Conservation (phyloP, 2,329 filamentous ascomycete genomes). For the Aspergillus viridinutans region DNA sequence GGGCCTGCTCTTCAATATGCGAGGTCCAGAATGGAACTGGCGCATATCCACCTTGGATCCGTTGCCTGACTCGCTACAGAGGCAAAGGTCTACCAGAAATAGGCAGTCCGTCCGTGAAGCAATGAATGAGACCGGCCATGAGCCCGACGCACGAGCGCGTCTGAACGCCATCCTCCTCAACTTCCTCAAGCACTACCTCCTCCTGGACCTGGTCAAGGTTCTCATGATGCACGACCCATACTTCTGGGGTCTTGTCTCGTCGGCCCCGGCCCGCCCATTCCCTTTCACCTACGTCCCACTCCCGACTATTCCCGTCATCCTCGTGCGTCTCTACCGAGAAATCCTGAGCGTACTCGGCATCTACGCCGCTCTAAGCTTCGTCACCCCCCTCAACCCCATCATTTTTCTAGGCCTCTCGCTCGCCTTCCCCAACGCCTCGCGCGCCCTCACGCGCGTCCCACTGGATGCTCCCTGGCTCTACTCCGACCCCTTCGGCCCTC, state of each 20-base stretch:
- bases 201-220: conserved; percentile 66
- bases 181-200: conserved; percentile 57
- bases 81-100: conserved; percentile 15
- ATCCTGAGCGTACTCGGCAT: conserved; percentile 55
- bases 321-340: conserved; percentile 55
- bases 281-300: conserved; percentile 42
- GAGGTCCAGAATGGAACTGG: conserved; percentile 60
- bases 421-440: conserved; percentile 50
- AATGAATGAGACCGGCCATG: not conserved
- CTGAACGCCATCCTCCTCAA: conserved; percentile 43
- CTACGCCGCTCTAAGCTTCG: conserved; percentile 55
- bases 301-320: conserved; percentile 25
- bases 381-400: conserved; percentile 60
- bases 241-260: conserved; percentile 59
- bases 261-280: conserved; percentile 38
- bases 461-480: conserved; percentile 60
- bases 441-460: conserved; percentile 56
- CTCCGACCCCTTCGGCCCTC: conserved; percentile 53
- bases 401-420: conserved; percentile 52
- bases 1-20: conserved; percentile 55
- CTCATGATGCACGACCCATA: conserved; percentile 73
- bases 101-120: not conserved
- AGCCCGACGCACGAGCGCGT: conserved; percentile 42
- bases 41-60: conserved; percentile 45
- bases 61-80: conserved; percentile 25